Base-by-base conservation (phyloP, 2,329 filamentous ascomycete species). In the Ophioceras dolichostomum region DNA sequence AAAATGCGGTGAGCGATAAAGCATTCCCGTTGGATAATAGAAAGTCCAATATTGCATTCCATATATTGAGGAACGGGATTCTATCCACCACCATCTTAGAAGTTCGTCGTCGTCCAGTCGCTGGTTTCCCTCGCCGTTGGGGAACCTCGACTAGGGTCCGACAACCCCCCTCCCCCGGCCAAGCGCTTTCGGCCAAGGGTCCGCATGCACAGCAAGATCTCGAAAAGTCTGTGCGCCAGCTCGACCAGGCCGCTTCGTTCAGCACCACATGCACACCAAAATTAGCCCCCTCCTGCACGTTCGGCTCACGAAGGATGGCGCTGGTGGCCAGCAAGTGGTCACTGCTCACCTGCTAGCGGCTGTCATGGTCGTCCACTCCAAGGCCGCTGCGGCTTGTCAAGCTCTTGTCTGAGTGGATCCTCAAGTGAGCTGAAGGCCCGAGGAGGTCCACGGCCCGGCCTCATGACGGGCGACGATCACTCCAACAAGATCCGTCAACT, bases 221-320 rank as follows among this genome's bases (percentile, higher is more conserved):
- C 21, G 32, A 12, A 24, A 22, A 13, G 35, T 19, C 35, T 22
- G 35, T 37, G 35, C 35, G 14, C 16, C 19, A 30, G 6, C 12
- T 24, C 22, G 8, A 7, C 22, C 22, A 26, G 22, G 7, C 22
- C 7, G 22, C 7, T n/a, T n/a, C 8, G 22, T 12, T 26, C 22
- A 26, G 8, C 22, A 26, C 8, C 22, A 26, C 7, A 26, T 26
- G 22, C n/a, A n/a, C n/a, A n/a, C 26, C 34, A 36, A 36, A 36
- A 36, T 36, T 36, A 36, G 34, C 17, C 34, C 34, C 34, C 28
- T 36, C 14, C 29, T 36, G 28, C 26, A 7, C 17, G 29, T 18
- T 31, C 14, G 29, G 29, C 29, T n/a, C n/a, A n/a, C n/a, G 22
- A 26, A 26, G 22, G 22, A 26, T 26, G 7, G 22, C 22, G 12